Evolutionary conservation across 805 yeast species (phyloP), one percentile per base, ranked within the genome.

Genomic region (Saturnispora dispora): DNA sequence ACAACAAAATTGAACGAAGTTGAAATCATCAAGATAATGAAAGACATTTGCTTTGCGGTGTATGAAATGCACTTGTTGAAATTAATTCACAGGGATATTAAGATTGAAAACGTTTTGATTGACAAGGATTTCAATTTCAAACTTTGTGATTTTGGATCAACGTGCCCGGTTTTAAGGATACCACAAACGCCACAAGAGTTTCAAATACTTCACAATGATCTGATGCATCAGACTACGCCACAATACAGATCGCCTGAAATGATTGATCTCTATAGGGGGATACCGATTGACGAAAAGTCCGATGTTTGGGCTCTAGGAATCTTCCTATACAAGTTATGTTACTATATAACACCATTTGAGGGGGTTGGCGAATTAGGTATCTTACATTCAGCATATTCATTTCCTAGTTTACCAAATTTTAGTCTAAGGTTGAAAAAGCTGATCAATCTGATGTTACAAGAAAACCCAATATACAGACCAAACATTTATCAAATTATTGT

Each of bases 231-330:
- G 63, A 91, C 99, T 0, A 91, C 99, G 4, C 96, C 96, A 15
- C 99, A 93, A 66, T 91, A 91, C 64, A 74, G 99, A 56, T 75
- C 95, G 0, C 99, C 99, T 0, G 99, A 91, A 64, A 93, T 91
- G 98, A 79, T 91, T 52, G 97, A 91, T 67, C 74, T 90, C 25
- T 83, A 84, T 63, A 73, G 88, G 45, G 86, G 89, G 6, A 70
- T 81, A 45, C 93, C 96, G 2, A 85, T 91, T 40, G 93, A 91
- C 66, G 95, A 90, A 60, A 88, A 88, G 66, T 76, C 91, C 7
- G 99, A 91, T 68, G 86, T 91, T 46, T 91, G 99, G 99, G 99
- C 99, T 0, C 70, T 91, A 46, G 99, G 99, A 10, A 83, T 93
- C 32, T 87, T 93, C 55, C 72, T 93, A 47, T 91, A 87, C 72